Conservation (phyloP, 495 filamentous ascomycete genomes). For the Articulospora tetracladia region DNA sequence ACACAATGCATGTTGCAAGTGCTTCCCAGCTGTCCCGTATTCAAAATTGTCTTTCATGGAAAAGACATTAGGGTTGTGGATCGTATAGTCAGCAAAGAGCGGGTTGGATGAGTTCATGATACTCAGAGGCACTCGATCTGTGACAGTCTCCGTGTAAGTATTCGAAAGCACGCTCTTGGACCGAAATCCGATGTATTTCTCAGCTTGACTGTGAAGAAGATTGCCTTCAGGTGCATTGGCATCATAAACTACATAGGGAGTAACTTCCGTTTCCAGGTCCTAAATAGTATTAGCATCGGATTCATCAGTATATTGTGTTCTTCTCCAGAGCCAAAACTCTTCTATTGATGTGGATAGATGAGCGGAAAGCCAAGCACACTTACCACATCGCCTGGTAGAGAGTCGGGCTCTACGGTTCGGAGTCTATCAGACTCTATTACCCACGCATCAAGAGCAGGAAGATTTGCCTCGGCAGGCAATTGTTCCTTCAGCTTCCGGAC, state of each 20-base stretch:
- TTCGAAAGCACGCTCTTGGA: conserved; percentile 16
- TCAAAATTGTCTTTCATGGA: conserved; percentile 42
- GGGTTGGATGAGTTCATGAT: conserved; percentile 38
- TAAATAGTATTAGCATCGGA: background rate
- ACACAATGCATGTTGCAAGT: conserved; percentile 7
- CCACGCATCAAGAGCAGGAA: conserved; percentile 34
- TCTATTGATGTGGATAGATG: too few species aligned
- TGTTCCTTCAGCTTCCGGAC: conserved; percentile 30
- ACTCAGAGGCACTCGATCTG: conserved; percentile 22
- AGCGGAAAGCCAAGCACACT: background rate
- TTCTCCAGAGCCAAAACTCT: too few species aligned
- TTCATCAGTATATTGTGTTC: too few species aligned
- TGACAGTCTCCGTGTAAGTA: background rate
- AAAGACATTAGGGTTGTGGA: conserved; percentile 48
- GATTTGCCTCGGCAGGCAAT: conserved; percentile 8
- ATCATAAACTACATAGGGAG: conserved; percentile 36
- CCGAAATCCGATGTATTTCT: conserved; percentile 44
- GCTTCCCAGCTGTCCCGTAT: conserved; percentile 25
- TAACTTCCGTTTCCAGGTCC: conserved; percentile 46
- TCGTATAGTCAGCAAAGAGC: conserved; percentile 48
- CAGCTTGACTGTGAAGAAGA: conserved; percentile 38
- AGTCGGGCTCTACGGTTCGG: conserved; percentile 28
- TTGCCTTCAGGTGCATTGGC: background rate
- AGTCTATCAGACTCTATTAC: conserved; percentile 45
- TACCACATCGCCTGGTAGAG: conserved; percentile 14